These are phyloP conservation scores for Inonotus hispidus DNA, from an alignment of 1,284 basidiomycete genomes.

Conservation along the genomic window DNA sequence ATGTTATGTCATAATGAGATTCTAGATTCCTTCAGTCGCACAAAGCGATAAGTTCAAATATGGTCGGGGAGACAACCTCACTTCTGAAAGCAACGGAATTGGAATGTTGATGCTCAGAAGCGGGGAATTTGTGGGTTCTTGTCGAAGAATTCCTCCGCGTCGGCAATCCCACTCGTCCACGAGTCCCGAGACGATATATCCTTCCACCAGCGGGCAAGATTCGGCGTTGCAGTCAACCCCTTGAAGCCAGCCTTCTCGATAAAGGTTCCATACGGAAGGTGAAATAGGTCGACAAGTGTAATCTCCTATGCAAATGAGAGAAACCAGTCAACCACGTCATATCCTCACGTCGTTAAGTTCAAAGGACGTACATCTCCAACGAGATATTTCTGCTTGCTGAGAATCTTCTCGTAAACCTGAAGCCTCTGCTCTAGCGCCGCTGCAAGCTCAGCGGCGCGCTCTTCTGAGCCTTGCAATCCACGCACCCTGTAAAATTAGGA, in stretches of 20 bases:
- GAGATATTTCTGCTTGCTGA: slow-evolving; percentile 43
- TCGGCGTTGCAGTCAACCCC: not conserved
- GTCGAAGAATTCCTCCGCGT: not conserved
- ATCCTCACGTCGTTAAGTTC: not conserved
- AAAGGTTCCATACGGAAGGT: slow-evolving; percentile 10
- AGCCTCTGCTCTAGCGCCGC: slow-evolving; percentile 31
- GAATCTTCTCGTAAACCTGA: slow-evolving; percentile 42
- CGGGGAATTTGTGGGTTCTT: not conserved
- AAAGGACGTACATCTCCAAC: slow-evolving; percentile 35
- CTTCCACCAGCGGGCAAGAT: slow-evolving; percentile 22
- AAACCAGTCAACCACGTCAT: not conserved
- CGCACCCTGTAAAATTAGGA: not conserved
- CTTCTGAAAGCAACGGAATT: not conserved
- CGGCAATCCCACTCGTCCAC: slow-evolving; percentile 22
- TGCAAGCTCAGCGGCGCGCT: slow-evolving; percentile 24
- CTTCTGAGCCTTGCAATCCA: slow-evolving; percentile 23
- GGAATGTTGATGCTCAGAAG: not conserved
- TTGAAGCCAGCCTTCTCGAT: slow-evolving; percentile 3
- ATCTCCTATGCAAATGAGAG: not conserved
- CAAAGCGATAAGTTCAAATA: no score
- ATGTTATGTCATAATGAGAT: no score
- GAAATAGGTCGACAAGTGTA: slow-evolving; percentile 12
- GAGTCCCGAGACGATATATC: slow-evolving; percentile 22
- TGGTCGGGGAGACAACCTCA: no score
- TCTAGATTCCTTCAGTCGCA: no score